Conservation (phyloP, 139 green algal species). For the Mesostigma viride region DNA sequence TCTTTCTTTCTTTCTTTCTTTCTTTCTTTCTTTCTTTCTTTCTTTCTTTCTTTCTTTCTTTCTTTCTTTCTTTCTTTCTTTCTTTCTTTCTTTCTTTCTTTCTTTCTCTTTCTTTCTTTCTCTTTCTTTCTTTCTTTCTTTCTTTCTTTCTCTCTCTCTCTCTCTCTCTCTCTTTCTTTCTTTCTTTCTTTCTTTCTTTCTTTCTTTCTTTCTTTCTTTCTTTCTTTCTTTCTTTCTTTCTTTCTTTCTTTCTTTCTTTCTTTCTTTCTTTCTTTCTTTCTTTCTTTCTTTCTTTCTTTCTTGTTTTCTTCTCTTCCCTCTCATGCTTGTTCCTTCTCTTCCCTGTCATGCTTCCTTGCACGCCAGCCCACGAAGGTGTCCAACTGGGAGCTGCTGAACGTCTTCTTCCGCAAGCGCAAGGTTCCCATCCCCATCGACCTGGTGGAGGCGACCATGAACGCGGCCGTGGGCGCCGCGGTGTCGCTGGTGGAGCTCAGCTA, state of each 20-base stretch:
- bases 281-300: slow-evolving; percentile 4
- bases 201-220: background rate
- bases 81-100: background rate
- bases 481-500: too few relatives aligned
- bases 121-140: background rate
- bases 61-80: background rate
- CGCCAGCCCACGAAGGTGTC: too few relatives aligned
- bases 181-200: background rate
- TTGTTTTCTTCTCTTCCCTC: too few relatives aligned
- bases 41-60: too few relatives aligned
- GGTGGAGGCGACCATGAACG: too few relatives aligned
- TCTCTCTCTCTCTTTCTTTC: background rate
- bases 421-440: too few relatives aligned
- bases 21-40: too few relatives aligned
- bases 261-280: background rate
- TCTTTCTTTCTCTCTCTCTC: background rate
- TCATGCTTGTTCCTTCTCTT: too few relatives aligned
- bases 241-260: background rate
- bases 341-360: slow-evolving; percentile 2
- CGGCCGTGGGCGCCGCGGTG: too few relatives aligned
- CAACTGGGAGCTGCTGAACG: too few relatives aligned
- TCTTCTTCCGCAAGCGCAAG: too few relatives aligned
- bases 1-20: too few relatives aligned
- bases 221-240: background rate
- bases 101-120: background rate